Evolutionary conservation across 1,284 basidiomycete species (phyloP).

Genomic region (Baeospora myosura): DNA sequence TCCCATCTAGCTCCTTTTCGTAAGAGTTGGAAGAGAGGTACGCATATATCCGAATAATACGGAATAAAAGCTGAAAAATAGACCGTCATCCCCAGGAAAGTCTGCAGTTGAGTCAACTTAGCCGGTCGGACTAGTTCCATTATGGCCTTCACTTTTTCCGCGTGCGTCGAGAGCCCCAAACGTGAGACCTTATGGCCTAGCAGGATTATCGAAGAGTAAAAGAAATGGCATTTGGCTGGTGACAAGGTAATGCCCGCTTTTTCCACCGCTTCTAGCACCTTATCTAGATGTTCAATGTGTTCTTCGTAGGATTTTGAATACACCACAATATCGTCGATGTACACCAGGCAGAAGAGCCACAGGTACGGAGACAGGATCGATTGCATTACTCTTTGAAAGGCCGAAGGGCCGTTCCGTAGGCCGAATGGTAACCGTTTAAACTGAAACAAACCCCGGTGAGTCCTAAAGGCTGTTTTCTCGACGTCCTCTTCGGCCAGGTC

Average conservation of each 20-base stretch:
- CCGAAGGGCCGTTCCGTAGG: too few species aligned
- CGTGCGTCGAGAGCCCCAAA: not conserved
- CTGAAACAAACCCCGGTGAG: not conserved
- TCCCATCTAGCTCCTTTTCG: constrained; percentile 9
- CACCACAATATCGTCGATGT: too few species aligned
- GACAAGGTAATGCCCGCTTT: not conserved
- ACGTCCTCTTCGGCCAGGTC: not conserved
- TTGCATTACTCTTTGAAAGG: too few species aligned
- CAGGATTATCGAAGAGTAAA: not conserved
- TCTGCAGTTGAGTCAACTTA: not conserved
- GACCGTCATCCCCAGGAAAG: too few species aligned
- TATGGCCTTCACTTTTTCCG: not conserved
- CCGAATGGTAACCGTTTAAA: not conserved
- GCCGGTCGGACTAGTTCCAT: not conserved
- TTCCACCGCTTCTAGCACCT: not conserved
- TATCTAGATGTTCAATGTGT: not conserved
- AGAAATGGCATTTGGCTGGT: not conserved
- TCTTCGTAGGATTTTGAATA: too few species aligned
- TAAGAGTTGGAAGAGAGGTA: constrained; percentile 7
- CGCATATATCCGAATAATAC: not conserved
- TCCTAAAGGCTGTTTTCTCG: not conserved
- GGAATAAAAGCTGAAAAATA: constrained; percentile 1
- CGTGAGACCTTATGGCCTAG: not conserved
- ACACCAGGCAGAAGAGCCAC: not conserved
- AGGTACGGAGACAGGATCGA: too few species aligned